These are phyloP conservation scores for Lithohypha guttulata DNA, from an alignment of 2,329 filamentous ascomycete genomes.

Conservation along the genomic window DNA sequence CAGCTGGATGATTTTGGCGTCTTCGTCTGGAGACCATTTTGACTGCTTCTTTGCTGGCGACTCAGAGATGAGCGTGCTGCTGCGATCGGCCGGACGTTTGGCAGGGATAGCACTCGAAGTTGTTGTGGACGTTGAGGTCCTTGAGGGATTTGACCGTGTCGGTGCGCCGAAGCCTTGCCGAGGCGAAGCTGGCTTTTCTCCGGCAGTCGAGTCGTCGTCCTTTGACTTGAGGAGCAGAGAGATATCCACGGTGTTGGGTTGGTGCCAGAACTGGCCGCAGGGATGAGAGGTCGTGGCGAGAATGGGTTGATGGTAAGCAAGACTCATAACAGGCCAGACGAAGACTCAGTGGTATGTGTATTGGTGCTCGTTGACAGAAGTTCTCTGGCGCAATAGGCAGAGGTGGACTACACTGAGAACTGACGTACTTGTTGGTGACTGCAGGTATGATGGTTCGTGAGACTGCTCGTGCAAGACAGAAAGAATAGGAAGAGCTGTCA, in stretches of 20 bases:
- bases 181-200: neutral
- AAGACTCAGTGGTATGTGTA: neutral
- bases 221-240: slow-evolving; percentile 65
- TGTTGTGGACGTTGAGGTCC: slow-evolving; percentile 8
- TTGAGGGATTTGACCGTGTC: slow-evolving; percentile 17
- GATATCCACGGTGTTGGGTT: slow-evolving; percentile 73
- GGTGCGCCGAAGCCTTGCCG: slow-evolving; percentile 13
- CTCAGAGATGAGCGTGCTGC: slow-evolving; percentile 28
- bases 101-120: slow-evolving; percentile 16
- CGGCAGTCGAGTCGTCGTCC: slow-evolving; percentile 20
- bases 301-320: neutral
- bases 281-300: slow-evolving; percentile 3
- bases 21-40: slow-evolving; percentile 92
- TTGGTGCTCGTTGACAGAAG: neutral
- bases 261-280: slow-evolving; percentile 7
- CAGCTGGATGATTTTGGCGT: slow-evolving; percentile 85
- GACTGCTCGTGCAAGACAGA: too few relatives aligned
- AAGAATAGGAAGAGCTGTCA: neutral
- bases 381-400: too few relatives aligned
- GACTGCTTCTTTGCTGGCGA: slow-evolving; percentile 86
- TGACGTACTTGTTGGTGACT: neutral
- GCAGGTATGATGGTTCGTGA: too few relatives aligned
- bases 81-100: slow-evolving; percentile 20
- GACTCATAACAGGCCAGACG: slow-evolving; percentile 7
- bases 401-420: neutral